phyloP scores from a whole-genome alignment of 441 rosid genomes.

The Oxalis stricta region DNA sequence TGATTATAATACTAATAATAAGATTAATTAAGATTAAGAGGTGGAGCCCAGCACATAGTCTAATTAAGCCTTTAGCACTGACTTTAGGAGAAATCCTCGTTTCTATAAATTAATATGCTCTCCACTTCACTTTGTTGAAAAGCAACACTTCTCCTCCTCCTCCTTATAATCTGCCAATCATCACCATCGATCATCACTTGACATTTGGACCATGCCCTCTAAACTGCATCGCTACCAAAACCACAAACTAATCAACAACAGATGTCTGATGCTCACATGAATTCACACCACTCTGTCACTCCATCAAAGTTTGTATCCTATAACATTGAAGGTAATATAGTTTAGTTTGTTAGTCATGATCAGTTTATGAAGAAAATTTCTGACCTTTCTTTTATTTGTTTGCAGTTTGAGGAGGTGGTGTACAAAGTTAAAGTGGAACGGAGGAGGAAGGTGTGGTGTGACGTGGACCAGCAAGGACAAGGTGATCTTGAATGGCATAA shows the following conservation, averaged over 20 bases:
- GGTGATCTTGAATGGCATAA: conserved; percentile 62
- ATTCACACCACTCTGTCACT: conserved; percentile 34
- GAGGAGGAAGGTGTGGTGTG: conserved; percentile 29
- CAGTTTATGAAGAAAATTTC: neutral
- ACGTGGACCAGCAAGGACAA: conserved; percentile 54
- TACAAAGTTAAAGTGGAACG: conserved; percentile 67
- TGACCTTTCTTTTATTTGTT: neutral
- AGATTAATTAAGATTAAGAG: too few species aligned
- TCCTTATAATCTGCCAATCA: conserved; percentile 4
- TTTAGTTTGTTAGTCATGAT: neutral
- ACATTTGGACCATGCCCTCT: conserved; percentile 22
- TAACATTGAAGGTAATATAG: conserved; percentile 54
- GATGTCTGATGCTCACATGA: conserved; percentile 31
- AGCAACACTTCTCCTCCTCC: conserved; percentile 21
- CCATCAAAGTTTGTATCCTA: conserved; percentile 35
- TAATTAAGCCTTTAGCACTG: too few species aligned
- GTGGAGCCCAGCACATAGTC: too few species aligned
- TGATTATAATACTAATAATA: too few species aligned
- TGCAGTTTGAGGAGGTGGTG: conserved; percentile 82
- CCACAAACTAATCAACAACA: conserved; percentile 25
- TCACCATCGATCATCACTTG: conserved; percentile 8
- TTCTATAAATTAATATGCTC: conserved; percentile 40
- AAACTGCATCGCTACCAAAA: conserved; percentile 34
- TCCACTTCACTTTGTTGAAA: conserved; percentile 31
- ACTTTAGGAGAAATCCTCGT: conserved; percentile 22